Conservation (phyloP, 345 rosid genomes). For the Populus euphratica region DNA sequence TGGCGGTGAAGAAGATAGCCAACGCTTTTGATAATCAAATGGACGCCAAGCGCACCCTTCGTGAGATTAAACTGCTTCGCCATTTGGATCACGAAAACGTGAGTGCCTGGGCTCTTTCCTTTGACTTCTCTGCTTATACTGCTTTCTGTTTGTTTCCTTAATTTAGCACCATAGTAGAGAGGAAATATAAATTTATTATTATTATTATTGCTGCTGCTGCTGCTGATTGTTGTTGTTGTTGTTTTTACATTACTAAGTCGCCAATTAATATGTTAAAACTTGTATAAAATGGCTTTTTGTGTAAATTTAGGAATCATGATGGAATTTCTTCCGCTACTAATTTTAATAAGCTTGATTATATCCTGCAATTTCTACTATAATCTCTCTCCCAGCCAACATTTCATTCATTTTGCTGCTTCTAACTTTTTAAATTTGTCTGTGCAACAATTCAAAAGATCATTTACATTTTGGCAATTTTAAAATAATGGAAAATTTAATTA, state of each 20-base stretch:
- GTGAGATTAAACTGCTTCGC: slow-evolving; percentile 91
- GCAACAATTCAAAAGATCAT: not conserved
- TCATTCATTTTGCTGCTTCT: not conserved
- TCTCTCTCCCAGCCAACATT: not conserved
- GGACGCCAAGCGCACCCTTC: slow-evolving; percentile 98
- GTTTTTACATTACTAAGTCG: too few species aligned
- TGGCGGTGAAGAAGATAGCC: slow-evolving; percentile 96
- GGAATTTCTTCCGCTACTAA: not conserved
- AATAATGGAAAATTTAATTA: not conserved
- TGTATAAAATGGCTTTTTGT: not conserved
- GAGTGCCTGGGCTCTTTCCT: slow-evolving; percentile 6
- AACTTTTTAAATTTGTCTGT: not conserved
- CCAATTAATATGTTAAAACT: too few species aligned
- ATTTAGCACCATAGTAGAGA: too few species aligned
- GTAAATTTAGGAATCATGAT: not conserved
- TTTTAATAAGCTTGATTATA: not conserved
- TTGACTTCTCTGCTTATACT: too few species aligned
- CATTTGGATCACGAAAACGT: slow-evolving; percentile 98
- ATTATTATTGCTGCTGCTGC: too few species aligned
- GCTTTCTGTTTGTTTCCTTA: too few species aligned
- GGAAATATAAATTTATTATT: too few species aligned
- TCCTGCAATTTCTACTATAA: not conserved
- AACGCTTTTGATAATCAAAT: slow-evolving; percentile 89
- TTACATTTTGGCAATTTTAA: not conserved
- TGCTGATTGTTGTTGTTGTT: too few species aligned